A percentile compares a stretch with the other conserved stretches of the same genome.
These are phyloP conservation scores for Dacryopinax primogenitus DNA, from an alignment of 768 basidiomycete species.

Conservation along the genomic window DNA sequence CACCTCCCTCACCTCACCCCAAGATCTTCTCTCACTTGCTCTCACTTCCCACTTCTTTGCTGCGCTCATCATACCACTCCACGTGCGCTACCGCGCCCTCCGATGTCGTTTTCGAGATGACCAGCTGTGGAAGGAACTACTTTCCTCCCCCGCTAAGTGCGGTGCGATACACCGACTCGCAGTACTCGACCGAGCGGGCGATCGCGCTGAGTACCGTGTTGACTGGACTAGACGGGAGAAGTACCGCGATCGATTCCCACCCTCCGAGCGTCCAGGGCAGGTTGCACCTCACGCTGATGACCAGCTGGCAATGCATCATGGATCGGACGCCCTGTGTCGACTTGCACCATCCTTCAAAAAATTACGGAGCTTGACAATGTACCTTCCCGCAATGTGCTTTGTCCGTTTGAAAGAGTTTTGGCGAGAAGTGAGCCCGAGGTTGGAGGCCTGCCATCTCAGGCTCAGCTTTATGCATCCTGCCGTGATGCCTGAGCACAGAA, in stretches of 20 bases:
- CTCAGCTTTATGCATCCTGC: neutral
- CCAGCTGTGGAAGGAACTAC: neutral
- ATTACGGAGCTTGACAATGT: neutral
- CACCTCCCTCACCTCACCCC: neutral
- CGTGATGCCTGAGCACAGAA: neutral
- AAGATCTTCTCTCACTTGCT: neutral
- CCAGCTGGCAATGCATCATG: neutral
- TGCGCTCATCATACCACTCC: neutral
- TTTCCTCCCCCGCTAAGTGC: neutral
- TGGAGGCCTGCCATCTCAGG: neutral
- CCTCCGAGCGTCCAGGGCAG: neutral
- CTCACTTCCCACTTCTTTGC: neutral
- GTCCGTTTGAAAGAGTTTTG: neutral
- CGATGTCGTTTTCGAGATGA: neutral
- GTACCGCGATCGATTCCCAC: neutral
- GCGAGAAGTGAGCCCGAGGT: neutral
- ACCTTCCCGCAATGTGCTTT: constrained; percentile 3
- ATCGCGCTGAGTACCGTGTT: neutral
- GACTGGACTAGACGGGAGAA: neutral
- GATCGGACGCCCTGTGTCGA: neutral
- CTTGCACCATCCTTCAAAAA: neutral
- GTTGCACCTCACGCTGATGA: neutral
- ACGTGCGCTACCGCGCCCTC: constrained; percentile 3
- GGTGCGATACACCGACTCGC: neutral
- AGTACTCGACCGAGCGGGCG: neutral